phyloP scores from a whole-genome alignment of 495 filamentous ascomycete genomes.

The Talaromyces adpressus region DNA sequence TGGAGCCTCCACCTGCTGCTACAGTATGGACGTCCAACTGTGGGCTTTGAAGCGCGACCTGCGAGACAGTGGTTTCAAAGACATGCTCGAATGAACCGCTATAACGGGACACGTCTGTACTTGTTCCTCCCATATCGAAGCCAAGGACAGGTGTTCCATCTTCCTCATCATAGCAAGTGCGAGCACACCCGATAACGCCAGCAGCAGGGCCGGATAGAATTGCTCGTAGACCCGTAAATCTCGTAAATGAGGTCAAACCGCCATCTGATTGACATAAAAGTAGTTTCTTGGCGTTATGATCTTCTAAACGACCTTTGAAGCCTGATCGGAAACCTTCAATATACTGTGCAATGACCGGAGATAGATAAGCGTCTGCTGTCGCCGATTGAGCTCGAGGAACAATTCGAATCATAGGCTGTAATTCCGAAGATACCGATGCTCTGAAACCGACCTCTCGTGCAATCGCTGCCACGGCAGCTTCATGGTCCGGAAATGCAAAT shows the following conservation, averaged over 20 bases:
- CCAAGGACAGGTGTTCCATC: slow-evolving; percentile 90
- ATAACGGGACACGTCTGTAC: slow-evolving; percentile 89
- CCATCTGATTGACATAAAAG: slow-evolving; percentile 54
- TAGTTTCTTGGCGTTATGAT: slow-evolving; percentile 37
- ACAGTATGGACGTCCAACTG: slow-evolving; percentile 98
- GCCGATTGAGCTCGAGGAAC: slow-evolving; percentile 82
- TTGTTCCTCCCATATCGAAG: slow-evolving; percentile 96
- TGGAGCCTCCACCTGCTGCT: slow-evolving; percentile 86
- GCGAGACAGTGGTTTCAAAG: slow-evolving; percentile 94
- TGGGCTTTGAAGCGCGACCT: slow-evolving; percentile 89
- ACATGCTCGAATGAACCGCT: slow-evolving; percentile 94
- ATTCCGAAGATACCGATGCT: slow-evolving; percentile 49
- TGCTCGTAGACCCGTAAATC: slow-evolving; percentile 51
- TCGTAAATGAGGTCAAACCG: slow-evolving; percentile 47
- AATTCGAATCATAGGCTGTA: slow-evolving; percentile 83
- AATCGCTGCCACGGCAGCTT: slow-evolving; percentile 38
- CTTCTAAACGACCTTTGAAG: slow-evolving; percentile 48
- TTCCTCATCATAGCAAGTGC: slow-evolving; percentile 81
- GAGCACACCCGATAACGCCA: slow-evolving; percentile 86
- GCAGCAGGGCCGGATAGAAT: slow-evolving; percentile 56
- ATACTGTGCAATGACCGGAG: slow-evolving; percentile 92
- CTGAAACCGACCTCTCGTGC: slow-evolving; percentile 44
- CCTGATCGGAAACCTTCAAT: slow-evolving; percentile 75
- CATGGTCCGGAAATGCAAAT: slow-evolving; percentile 49
- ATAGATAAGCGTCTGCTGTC: slow-evolving; percentile 93